Percentiles rank a stretch among this genome's conserved stretches.
Evolutionary conservation across 768 basidiomycete species (phyloP).

Genomic region (Leccinum rimulosum): DNA sequence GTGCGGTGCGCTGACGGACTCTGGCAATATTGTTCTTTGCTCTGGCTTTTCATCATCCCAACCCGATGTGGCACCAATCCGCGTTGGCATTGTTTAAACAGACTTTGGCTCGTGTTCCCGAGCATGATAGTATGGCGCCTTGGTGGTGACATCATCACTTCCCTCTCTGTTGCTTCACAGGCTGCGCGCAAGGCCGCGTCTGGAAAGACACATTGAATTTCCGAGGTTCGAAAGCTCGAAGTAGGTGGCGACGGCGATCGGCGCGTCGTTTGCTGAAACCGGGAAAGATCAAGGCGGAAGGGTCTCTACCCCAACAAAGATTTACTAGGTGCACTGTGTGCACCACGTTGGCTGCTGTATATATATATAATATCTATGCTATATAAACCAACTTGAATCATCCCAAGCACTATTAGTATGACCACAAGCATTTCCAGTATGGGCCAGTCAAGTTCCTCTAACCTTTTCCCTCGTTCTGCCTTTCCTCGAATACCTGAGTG

Average conservation of each 20-base stretch:
- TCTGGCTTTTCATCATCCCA: neutral
- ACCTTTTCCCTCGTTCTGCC: neutral
- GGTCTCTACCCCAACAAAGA: neutral
- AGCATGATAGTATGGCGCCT: conserved; percentile 55
- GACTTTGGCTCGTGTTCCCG: conserved; percentile 79
- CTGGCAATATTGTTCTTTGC: too few species aligned
- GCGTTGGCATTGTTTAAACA: conserved; percentile 24
- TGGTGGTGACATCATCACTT: conserved; percentile 56
- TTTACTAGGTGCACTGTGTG: neutral
- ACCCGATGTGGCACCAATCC: neutral
- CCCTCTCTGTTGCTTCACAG: conserved; percentile 36
- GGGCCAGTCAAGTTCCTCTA: neutral
- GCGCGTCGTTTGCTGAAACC: neutral
- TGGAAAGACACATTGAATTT: conserved; percentile 30
- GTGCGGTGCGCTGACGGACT: conserved; percentile 6
- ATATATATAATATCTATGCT: neutral
- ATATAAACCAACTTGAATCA: neutral
- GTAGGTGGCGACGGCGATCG: neutral
- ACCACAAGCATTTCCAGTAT: neutral
- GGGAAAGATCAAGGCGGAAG: neutral
- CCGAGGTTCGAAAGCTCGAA: neutral
- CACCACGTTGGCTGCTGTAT: neutral
- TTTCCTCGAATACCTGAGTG: neutral
- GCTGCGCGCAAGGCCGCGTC: conserved; percentile 27
- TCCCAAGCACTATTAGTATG: neutral